phyloP scores from a whole-genome alignment of 768 basidiomycete species.

The Leccinum incarnatum region DNA sequence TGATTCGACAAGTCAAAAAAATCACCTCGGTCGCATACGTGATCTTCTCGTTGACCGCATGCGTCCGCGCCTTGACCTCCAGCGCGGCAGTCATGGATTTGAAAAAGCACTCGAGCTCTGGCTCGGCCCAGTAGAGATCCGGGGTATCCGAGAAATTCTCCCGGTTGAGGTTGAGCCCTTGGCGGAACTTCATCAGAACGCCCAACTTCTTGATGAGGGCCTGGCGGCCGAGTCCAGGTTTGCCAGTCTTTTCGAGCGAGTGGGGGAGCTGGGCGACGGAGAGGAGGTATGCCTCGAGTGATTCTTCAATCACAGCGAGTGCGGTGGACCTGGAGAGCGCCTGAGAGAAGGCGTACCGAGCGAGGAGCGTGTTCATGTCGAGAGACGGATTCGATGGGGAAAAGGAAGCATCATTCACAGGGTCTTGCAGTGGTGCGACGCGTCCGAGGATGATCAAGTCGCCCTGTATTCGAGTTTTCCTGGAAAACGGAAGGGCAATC shows the following conservation, averaged over 20 bases:
- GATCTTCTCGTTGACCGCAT: constrained; percentile 87
- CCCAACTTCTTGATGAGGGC: constrained; percentile 92
- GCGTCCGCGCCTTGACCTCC: constrained; percentile 80
- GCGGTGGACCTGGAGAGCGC: constrained; percentile 88
- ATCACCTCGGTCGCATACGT: constrained; percentile 79
- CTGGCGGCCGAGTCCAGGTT: constrained; percentile 75
- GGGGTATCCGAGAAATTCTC: constrained; percentile 88
- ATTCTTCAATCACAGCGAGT: constrained; percentile 81
- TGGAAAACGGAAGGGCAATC: constrained; percentile 28
- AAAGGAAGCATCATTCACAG: constrained; percentile 42
- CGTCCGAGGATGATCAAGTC: constrained; percentile 89
- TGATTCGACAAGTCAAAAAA: neutral
- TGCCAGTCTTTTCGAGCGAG: constrained; percentile 72
- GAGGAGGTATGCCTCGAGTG: constrained; percentile 78
- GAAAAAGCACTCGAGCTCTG: constrained; percentile 86
- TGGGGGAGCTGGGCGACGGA: constrained; percentile 81
- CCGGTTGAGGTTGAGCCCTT: constrained; percentile 85
- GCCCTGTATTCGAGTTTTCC: constrained; percentile 84
- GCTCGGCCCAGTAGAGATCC: constrained; percentile 94
- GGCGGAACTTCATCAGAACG: constrained; percentile 86
- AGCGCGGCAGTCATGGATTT: constrained; percentile 81
- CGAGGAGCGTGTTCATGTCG: constrained; percentile 71
- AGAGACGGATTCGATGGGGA: constrained; percentile 52
- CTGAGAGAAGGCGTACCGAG: constrained; percentile 89
- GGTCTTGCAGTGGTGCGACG: constrained; percentile 54